phyloP scores from a whole-genome alignment of 176 grass and related monocot species.

The Tillandsia fasciculata region DNA sequence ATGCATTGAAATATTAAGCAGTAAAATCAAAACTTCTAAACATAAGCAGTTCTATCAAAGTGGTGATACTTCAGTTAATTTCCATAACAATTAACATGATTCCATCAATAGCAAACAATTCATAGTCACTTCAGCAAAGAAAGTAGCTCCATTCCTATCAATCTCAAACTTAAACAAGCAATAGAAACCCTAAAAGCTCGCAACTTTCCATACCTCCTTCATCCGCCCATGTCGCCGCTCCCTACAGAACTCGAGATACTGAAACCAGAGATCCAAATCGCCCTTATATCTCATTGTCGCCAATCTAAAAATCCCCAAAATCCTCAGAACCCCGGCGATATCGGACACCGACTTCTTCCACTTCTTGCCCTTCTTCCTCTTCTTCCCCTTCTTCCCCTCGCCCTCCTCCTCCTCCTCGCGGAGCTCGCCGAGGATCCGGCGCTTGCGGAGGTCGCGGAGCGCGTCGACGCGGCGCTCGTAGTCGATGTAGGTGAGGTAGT shows the following conservation, averaged over 20 bases:
- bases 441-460: conserved; percentile 59
- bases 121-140: no score
- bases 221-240: conserved; percentile 59
- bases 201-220: conserved; percentile 49
- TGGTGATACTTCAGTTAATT: no score
- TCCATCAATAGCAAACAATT: no score
- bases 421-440: conserved; percentile 42
- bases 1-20: no score
- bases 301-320: conserved; percentile 53
- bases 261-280: conserved; percentile 86
- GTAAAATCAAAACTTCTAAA: no score
- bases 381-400: background rate
- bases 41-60: no score
- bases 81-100: no score
- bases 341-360: conserved; percentile 74
- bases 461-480: conserved; percentile 63
- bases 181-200: background rate
- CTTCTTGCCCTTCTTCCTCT: conserved; percentile 22
- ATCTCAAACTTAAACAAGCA: no score
- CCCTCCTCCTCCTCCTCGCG: background rate
- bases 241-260: conserved; percentile 78
- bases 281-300: conserved; percentile 71
- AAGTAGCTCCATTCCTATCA: no score
- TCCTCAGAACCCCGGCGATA: conserved; percentile 37
- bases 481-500: conserved; percentile 63